Evolutionary conservation across 2,329 filamentous ascomycete genomes (phyloP), one percentile per base, ranked within the genome.

Genomic region (Hypoxylon sp.): DNA sequence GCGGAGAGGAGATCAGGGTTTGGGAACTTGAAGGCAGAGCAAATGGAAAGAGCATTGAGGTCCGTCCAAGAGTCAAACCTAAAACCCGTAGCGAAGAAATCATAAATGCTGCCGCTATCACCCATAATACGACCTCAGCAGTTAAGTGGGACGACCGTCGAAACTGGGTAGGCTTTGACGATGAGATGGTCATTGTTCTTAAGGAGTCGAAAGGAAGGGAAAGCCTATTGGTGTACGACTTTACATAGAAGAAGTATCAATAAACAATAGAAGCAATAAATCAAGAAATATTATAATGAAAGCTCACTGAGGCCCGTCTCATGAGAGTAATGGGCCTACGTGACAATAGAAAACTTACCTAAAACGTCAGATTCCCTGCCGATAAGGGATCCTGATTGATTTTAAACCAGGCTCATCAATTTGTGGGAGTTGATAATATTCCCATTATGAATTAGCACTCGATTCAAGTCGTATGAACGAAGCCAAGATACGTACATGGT

Each of bases 181-280:
- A 97, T 47, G 93, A 97, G 79, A 94, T 94, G 81, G 92, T 97
- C n/a, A 90, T 97, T 68, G 89, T 97, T 46, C 83, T 97, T 55
- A 91, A 92, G 71, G 92, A 95, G 80, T 87, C 88, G 70, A 80
- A 87, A 26, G 92, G 92, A 1, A 86, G 86, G 42, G 92, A 95
- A 77, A 90, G 91, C 67, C 80, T 97, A 69, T 87, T 94, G 76
- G 90, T 96, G 47, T 97, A 97, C 77, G 93, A 97, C 79, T 98
- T 98, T 80, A 93, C 92, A 5, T 77, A 70, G 46, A 13, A 17
- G 13, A 5, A 10, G 9, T 51, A n/a, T 11, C 4, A 2, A 52
- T 31, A 33, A 42, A 19, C 14, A 4, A 44, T 22, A 44, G 17
- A 44, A 22, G 8, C 3, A 11, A 42, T 3, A 13, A 42, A 9